Evolutionary conservation across 257 asterid species (phyloP).

Genomic region (Penstemon davidsonii): DNA sequence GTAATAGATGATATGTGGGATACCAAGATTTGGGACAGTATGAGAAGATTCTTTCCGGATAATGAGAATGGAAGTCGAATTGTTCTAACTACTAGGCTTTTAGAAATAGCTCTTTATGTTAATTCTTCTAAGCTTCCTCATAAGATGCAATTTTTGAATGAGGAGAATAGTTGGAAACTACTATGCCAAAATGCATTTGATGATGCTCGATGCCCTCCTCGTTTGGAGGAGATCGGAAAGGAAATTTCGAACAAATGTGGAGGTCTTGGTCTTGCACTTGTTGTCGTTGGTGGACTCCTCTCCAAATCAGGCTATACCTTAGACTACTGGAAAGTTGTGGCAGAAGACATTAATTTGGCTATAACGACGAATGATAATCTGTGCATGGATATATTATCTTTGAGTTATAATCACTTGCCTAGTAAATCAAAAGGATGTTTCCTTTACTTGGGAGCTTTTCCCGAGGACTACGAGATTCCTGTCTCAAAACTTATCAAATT

Average conservation of each 20-base stretch:
- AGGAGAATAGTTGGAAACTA: slow-evolving; percentile 34
- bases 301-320: background rate
- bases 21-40: slow-evolving; percentile 19
- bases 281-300: slow-evolving; percentile 39
- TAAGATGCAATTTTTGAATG: slow-evolving; percentile 27
- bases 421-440: slow-evolving; percentile 34
- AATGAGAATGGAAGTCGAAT: slow-evolving; percentile 36
- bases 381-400: slow-evolving; percentile 25
- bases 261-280: slow-evolving; percentile 36
- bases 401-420: slow-evolving; percentile 40
- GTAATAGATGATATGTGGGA: slow-evolving; percentile 51
- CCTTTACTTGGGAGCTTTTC: slow-evolving; percentile 43
- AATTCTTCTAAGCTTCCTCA: background rate
- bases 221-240: slow-evolving; percentile 23
- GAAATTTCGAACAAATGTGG: slow-evolving; percentile 23
- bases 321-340: slow-evolving; percentile 25
- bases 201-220: slow-evolving; percentile 21
- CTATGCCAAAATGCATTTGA: slow-evolving; percentile 23
- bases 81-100: slow-evolving; percentile 34
- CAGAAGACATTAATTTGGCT: slow-evolving; percentile 23
- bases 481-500: slow-evolving; percentile 30
- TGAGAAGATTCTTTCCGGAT: slow-evolving; percentile 24
- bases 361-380: slow-evolving; percentile 5
- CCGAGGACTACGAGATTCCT: slow-evolving; percentile 30
- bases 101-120: slow-evolving; percentile 1